Percentiles rank a stretch among this genome's conserved stretches.
These are phyloP conservation scores for Ophiostoma angusticollis DNA, from an alignment of 2,329 filamentous ascomycete genomes.

Conservation along the genomic window DNA sequence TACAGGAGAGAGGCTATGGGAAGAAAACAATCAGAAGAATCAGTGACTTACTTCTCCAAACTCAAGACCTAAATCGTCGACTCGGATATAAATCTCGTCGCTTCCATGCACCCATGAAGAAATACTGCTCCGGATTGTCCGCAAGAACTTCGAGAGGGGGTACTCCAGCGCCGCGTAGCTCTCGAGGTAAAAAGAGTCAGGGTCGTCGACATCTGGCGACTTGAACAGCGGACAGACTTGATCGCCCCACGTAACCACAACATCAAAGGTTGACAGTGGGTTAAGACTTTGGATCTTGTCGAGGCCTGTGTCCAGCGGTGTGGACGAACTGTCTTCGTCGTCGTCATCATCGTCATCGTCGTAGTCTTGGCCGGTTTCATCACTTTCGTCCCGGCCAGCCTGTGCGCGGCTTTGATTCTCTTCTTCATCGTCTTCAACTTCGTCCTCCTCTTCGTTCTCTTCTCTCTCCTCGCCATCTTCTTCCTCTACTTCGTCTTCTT, in stretches of 20 bases:
- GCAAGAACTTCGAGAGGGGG: conserved; percentile 31
- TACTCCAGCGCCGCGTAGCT: conserved; percentile 28
- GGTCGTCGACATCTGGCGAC: conserved; percentile 23
- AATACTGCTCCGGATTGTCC: conserved; percentile 32
- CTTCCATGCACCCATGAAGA: conserved; percentile 29
- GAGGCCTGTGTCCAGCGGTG: conserved; percentile 8
- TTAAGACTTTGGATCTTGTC: conserved; percentile 4
- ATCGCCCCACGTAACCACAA: conserved; percentile 22
- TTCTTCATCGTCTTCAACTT: conserved; percentile 4
- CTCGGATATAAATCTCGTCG: conserved; percentile 38
- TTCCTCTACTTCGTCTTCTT: neutral
- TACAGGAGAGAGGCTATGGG: neutral
- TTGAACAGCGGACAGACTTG: conserved; percentile 23
- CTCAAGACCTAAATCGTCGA: conserved; percentile 40
- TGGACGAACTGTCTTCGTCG: conserved; percentile 13
- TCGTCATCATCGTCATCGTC: conserved; percentile 7
- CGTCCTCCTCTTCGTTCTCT: conserved; percentile 8
- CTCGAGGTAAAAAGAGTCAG: conserved; percentile 33
- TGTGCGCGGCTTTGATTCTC: neutral
- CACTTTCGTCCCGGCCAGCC: conserved; percentile 1
- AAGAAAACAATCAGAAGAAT: neutral
- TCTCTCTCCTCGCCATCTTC: conserved; percentile 8
- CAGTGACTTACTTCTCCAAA: conserved; percentile 37
- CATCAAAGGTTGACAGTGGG: conserved; percentile 13
- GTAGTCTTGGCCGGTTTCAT: conserved; percentile 4